phyloP scores from a whole-genome alignment of 202 grass and related monocot species.

The Panicum virgatum region DNA sequence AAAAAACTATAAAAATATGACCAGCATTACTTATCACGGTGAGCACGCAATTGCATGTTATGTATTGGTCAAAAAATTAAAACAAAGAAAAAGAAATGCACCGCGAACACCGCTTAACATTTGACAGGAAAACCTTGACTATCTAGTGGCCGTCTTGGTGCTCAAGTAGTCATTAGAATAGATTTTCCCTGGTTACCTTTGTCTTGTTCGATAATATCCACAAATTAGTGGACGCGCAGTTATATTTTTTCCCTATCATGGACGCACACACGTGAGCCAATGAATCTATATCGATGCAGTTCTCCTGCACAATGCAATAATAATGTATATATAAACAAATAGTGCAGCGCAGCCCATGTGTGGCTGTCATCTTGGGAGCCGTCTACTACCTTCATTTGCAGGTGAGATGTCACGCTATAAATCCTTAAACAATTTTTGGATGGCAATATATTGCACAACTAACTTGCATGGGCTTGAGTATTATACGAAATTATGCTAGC shows the following conservation, averaged over 20 bases:
- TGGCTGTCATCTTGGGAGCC: background rate
- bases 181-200: background rate
- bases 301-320: too few relatives aligned
- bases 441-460: background rate
- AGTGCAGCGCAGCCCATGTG: background rate
- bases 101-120: too few relatives aligned
- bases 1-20: too few relatives aligned
- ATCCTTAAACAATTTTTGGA: background rate
- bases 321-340: too few relatives aligned
- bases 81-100: too few relatives aligned
- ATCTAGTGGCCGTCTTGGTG: background rate
- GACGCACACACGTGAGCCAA: background rate
- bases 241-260: background rate
- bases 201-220: background rate
- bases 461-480: background rate
- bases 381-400: background rate
- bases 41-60: too few relatives aligned
- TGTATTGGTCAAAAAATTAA: too few relatives aligned
- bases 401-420: background rate
- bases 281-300: background rate
- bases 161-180: background rate
- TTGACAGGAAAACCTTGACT: too few relatives aligned
- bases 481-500: background rate
- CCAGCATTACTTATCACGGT: too few relatives aligned
- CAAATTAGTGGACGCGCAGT: background rate